phyloP scores from a whole-genome alignment of 1,284 basidiomycete genomes.

The Rhodotorula sp. region DNA sequence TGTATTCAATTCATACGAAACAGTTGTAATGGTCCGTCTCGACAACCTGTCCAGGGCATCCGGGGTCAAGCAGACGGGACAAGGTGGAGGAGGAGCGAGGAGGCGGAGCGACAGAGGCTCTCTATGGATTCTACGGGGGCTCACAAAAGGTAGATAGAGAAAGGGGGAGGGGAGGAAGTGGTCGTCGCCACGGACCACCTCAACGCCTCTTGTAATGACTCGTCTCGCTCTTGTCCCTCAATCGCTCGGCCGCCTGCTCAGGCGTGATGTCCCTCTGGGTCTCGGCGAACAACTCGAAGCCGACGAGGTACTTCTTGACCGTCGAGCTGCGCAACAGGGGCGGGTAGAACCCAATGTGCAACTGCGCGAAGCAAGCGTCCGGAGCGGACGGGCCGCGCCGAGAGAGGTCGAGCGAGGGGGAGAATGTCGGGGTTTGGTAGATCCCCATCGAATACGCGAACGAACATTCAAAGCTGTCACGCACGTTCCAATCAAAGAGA shows the following conservation, averaged over 20 bases:
- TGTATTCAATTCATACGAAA: too few species aligned
- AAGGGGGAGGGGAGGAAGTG: background rate
- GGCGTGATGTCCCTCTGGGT: conserved; percentile 86
- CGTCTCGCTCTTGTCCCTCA: conserved; percentile 59
- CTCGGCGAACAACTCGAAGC: conserved; percentile 91
- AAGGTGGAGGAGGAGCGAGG: too few species aligned
- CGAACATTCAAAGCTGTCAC: conserved; percentile 60
- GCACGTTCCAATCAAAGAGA: too few species aligned
- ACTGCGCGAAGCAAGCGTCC: conserved; percentile 60
- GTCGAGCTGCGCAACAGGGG: conserved; percentile 78
- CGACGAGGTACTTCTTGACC: conserved; percentile 87
- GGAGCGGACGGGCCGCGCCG: too few species aligned
- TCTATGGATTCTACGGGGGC: too few species aligned
- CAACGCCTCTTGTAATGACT: conserved; percentile 53
- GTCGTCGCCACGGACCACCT: too few species aligned
- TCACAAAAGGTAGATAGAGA: background rate
- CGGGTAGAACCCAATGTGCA: conserved; percentile 87
- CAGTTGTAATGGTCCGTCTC: too few species aligned
- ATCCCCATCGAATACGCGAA: conserved; percentile 98
- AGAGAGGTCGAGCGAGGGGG: conserved; percentile 5
- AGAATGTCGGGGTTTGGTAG: conserved; percentile 71
- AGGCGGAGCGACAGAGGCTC: too few species aligned
- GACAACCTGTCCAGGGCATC: too few species aligned
- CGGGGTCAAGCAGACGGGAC: too few species aligned
- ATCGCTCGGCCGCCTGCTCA: conserved; percentile 75